Evolutionary conservation across 139 green algal species (phyloP).

Genomic region (Nannochloris sp.): DNA sequence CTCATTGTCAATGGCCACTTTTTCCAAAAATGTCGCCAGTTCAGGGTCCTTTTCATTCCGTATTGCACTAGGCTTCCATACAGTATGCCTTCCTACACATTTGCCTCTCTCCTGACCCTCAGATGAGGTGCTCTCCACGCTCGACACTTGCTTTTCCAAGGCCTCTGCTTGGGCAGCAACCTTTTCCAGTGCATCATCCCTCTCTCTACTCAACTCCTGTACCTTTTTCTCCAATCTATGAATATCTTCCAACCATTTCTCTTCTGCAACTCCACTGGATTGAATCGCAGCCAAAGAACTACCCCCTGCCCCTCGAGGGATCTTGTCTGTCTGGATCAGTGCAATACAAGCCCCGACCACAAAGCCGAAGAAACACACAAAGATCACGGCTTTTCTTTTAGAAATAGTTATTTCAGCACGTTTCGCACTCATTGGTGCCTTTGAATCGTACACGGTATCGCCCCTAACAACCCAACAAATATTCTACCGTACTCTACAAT

Average conservation of each 20-base stretch:
- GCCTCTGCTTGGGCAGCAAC: background rate
- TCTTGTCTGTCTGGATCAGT: too few relatives aligned
- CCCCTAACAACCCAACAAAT: background rate
- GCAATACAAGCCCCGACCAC: too few relatives aligned
- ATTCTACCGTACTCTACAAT: too few relatives aligned
- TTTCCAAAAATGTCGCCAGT: slow-evolving; percentile 30
- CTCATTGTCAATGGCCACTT: slow-evolving; percentile 45
- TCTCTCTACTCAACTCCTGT: background rate
- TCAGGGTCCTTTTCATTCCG: slow-evolving; percentile 24
- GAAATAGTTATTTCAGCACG: too few relatives aligned
- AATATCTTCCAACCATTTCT: background rate
- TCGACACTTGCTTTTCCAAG: slow-evolving; percentile 1
- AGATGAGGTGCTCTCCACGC: background rate
- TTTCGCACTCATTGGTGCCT: too few relatives aligned
- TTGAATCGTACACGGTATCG: slow-evolving; percentile 1
- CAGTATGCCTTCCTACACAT: slow-evolving; percentile 29
- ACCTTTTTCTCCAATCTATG: background rate
- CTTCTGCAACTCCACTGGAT: slow-evolving; percentile 3
- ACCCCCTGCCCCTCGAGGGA: too few relatives aligned
- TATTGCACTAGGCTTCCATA: slow-evolving; percentile 20
- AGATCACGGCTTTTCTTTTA: too few relatives aligned
- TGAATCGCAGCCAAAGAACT: too few relatives aligned
- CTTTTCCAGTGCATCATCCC: background rate
- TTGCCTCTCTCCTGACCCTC: background rate
- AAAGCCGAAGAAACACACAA: too few relatives aligned